phyloP scores from a whole-genome alignment of 306 rosid species.

The Ormosia emarginata region DNA sequence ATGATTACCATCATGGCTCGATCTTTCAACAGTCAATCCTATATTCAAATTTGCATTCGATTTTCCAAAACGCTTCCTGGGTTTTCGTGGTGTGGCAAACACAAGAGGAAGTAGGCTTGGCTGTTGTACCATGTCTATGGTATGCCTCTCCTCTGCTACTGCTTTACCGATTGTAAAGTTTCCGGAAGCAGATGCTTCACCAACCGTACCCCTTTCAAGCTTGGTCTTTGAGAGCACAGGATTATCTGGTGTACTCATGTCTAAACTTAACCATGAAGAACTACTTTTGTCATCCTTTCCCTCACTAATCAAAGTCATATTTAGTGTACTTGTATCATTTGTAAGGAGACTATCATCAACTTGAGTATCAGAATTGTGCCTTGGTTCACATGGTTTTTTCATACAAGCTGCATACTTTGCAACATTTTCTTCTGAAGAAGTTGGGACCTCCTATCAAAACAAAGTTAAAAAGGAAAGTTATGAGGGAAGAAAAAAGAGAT shows the following conservation, averaged over 20 bases:
- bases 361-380: slow-evolving; percentile 29
- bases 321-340: slow-evolving; percentile 25
- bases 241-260: slow-evolving; percentile 40
- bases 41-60: slow-evolving; percentile 32
- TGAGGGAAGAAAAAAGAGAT: not conserved
- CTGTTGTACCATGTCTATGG: slow-evolving; percentile 36
- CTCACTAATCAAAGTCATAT: slow-evolving; percentile 41
- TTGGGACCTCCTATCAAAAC: slow-evolving; percentile 46
- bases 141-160: slow-evolving; percentile 22
- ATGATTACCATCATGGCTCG: slow-evolving; percentile 33
- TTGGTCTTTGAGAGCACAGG: slow-evolving; percentile 13
- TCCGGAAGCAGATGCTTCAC: slow-evolving; percentile 27
- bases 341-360: slow-evolving; percentile 29
- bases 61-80: slow-evolving; percentile 50
- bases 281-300: slow-evolving; percentile 48
- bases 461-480: slow-evolving; percentile 2
- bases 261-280: slow-evolving; percentile 66
- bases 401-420: slow-evolving; percentile 9
- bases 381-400: slow-evolving; percentile 29
- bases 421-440: slow-evolving; percentile 31
- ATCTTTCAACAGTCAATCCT: slow-evolving; percentile 44
- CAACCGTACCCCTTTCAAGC: slow-evolving; percentile 9
- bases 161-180: slow-evolving; percentile 29
- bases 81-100: slow-evolving; percentile 35
- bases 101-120: slow-evolving; percentile 38